Percentiles rank a stretch among this genome's conserved stretches.
Evolutionary conservation across 2,329 filamentous ascomycete species (phyloP).

Genomic region (Aureobasidium sp.): DNA sequence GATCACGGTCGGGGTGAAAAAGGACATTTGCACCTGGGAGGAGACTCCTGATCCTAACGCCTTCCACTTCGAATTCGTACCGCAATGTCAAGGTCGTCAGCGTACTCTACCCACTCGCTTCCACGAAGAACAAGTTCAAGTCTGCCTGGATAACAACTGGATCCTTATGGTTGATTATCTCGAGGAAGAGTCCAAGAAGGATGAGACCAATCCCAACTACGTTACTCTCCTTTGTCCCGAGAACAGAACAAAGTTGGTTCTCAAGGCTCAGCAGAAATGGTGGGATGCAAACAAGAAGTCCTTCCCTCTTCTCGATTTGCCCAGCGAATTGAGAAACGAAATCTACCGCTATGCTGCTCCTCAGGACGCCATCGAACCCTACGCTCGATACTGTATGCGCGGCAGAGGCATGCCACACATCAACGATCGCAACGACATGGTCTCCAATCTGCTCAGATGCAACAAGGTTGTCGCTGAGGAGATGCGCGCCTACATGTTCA

Average conservation of each 20-base stretch:
- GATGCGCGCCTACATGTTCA: constrained; percentile 18
- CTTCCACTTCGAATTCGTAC: neutral
- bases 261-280: neutral
- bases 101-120: neutral
- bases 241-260: neutral
- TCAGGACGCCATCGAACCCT: neutral
- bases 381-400: neutral
- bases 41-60: neutral
- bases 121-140: neutral
- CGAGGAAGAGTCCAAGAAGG: neutral
- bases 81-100: neutral
- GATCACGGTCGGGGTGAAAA: neutral
- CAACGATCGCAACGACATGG: constrained; percentile 3
- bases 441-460: constrained; percentile 15
- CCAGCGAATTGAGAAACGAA: constrained; percentile 20
- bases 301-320: constrained; percentile 17
- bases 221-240: neutral
- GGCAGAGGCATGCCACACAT: neutral
- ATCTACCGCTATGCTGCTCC: constrained; percentile 18
- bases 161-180: neutral
- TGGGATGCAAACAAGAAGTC: neutral
- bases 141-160: neutral
- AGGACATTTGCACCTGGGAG: neutral
- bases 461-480: constrained; percentile 20
- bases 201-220: neutral